Base-by-base conservation (phyloP, 2,329 filamentous ascomycete genomes). In the Alternaria gansuensis region DNA sequence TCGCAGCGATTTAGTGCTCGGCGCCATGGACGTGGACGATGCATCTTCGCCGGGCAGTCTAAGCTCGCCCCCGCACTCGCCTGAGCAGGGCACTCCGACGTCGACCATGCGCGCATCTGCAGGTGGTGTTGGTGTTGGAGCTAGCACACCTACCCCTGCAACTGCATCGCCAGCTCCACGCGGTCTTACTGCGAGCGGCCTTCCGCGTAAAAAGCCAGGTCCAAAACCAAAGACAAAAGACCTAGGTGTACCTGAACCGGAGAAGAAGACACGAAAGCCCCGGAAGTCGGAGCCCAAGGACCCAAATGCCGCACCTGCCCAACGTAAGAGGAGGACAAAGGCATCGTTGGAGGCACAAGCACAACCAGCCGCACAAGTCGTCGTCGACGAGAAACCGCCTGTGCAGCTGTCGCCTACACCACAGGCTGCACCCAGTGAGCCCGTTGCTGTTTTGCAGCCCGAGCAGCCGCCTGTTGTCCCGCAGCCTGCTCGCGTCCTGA, bases 231-330 rank as follows among this genome's bases (percentile, higher is more conserved):
- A 79, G 54, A 52, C 69, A 34, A 76, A 74, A 63, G 75, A 77
- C 45, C 59, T 71, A 62, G 75, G 53, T 70, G 72, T 54, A 62
- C 74, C 68, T 51, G 77, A 75, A 40, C 64, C 67, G 36, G 78
- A 80, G 63, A 81, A 79, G 51, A 80, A 80, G 60, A 71, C 77
- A 3, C 78, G 79, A 64, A 82, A 81, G 66, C 69, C 80, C 36
- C 76, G 82, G 57, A 82, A 81, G 67, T 74, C 79, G 17, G 78
- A 80, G 54, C 76, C 79, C 48, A 69, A 90, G 83, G 71, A 85
- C 80, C 60, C 83, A 78, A 73, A 67, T 71, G 70, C 73, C 34
- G 71, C 76, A 3, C 74, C 78, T 31, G 70, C 74, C 44, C 75
- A 82, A 59, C 83, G 85, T 66, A 87, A 82, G 77, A 80, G 81